Evolutionary conservation across 805 yeast genomes (phyloP), one percentile per base, ranked within the genome.

Genomic region (Ogataea pignaliae): DNA sequence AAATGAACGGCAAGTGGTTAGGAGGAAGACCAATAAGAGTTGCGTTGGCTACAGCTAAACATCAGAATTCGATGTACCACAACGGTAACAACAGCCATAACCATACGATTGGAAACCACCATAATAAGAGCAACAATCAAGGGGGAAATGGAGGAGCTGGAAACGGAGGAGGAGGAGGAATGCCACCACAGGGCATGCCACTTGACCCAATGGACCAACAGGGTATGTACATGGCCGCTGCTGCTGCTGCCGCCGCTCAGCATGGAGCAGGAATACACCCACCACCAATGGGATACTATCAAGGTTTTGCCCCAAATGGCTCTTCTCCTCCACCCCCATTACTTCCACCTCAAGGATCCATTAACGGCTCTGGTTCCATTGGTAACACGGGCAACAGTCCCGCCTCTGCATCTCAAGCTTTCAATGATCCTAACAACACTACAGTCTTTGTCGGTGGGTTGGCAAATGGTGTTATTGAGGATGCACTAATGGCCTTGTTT

Each of bases 1-100:
- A 83, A 53, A 85, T 85, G 90, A 81, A 84, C 54, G 90, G 90
- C 13, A 80, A 76, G 34, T 81, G 87, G 85, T 77, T 85, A 56
- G 88, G 86, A 33, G 91, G 90, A 3, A 69, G 91, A 53, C 83
- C 84, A 33, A 69, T 85, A 40, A 68, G 91, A 54, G 90, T 85
- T 5, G 91, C 93, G 1, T 68, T 81, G 37, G 93, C 95, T 2
- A 82, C 90, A 3, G 88, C 93, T 33, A 75, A 88, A 56, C 77
- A 73, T 55, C 71, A 62, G 42, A 48, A 52, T 44, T 21, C 26
- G 26, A 39, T 47, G 14, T n/a, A 34, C 16, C 12, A 14, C 16
- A 14, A 14, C 17, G 18, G 36, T n/a, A 15, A 13, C 18, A 13
- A 13, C 17, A 13, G n/a, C 17, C 36, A 15, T 33, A 33, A 33